Evolutionary conservation across 495 filamentous ascomycete species (phyloP), one percentile per base, ranked within the genome.

Genomic region (Evernia prunastri): DNA sequence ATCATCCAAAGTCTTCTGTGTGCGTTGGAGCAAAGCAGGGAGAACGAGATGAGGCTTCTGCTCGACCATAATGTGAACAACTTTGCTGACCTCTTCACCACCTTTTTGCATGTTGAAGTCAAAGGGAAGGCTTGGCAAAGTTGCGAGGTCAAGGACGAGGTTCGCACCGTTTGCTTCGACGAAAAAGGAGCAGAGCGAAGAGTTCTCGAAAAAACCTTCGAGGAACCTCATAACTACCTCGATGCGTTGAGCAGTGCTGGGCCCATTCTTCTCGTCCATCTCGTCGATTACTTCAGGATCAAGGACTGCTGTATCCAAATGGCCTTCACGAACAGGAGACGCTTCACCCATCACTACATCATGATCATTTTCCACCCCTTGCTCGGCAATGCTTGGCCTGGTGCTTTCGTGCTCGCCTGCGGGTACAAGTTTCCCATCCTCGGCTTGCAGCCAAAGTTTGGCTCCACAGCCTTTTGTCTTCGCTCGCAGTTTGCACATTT

Each of bases 21-120:
- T 82, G 53, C 90, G 84, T 63, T 85, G 82, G 29, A 97, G 74
- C 33, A 97, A 74, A 12, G 90, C 90, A 0, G 91, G 91, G 17
- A 97, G 76, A 4, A 91, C 86, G 12, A 93, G 76, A 70, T 94
- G 86, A 25, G 93, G 87, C 69, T 89, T 92, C 20, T 85, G 84
- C 71, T 97, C 95, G 40, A 91, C 84, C 63, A 96, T 81, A 66
- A 87, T 81, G 64, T 92, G 85, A 20, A 96, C 76, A n/a, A 94
- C 86, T 20, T 83, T 83, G 11, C 83, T 81, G 36, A 96, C 77
- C 60, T 86, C 84, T 40, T 86, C 82, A 58, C 81, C 85, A 11
- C 87, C 85, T 58, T 78, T 74, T 10, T 83, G 82, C 31, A 85
- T 85, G 56, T 86, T 84, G 70, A 93, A 92, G 68, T 91, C 84